Evolutionary conservation across 306 rosid genomes (phyloP), one percentile per base, ranked within the genome.

Genomic region (Sindora glabra): DNA sequence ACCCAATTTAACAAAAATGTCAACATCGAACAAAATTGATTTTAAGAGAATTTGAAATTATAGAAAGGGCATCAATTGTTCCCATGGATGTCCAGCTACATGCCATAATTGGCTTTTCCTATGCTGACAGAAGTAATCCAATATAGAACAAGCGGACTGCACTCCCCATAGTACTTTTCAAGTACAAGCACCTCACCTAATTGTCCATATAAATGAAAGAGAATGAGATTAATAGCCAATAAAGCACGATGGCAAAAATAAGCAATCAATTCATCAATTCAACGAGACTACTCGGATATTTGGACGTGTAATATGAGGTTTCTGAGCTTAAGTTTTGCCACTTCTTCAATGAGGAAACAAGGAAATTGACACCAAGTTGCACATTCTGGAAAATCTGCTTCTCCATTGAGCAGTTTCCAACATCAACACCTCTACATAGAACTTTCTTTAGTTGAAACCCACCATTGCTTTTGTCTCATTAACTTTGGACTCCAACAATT

Each of bases 101-200:
- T 24, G 67, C 14, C 10, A 18, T 10, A 36, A 21, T 22, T 16
- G 25, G 39, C 42, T 14, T n/a, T n/a, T n/a, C n/a, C n/a, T n/a
- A n/a, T n/a, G n/a, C n/a, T n/a, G n/a, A n/a, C 38, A 10, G 27
- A 40, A 41, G 50, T 8, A 3, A 23, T 45, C 13, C 10, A 12
- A 59, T 19, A 67, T 52, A 86, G 64, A 77, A 86, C 63, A 82
- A 64, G 4, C 89, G 75, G 72, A 79, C 71, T 0, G 87, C 81
- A 23, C 81, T 75, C n/a, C 94, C 86, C 89, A 80, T 86, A 6
- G 89, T 78, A 51, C 81, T 86, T 71, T 83, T 83, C 68, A 86
- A 50, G 69, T 80, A 70, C 71, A 86, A 65, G 72, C 89, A 86
- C 29, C 87, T 59, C 34, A 86, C 89, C 89, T 86, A 69, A 73